A percentile compares a stretch with the other conserved stretches of the same genome.
These are phyloP conservation scores for Chimonanthus praecox DNA, from an alignment of 164 flowering plant genomes.

Conservation along the genomic window DNA sequence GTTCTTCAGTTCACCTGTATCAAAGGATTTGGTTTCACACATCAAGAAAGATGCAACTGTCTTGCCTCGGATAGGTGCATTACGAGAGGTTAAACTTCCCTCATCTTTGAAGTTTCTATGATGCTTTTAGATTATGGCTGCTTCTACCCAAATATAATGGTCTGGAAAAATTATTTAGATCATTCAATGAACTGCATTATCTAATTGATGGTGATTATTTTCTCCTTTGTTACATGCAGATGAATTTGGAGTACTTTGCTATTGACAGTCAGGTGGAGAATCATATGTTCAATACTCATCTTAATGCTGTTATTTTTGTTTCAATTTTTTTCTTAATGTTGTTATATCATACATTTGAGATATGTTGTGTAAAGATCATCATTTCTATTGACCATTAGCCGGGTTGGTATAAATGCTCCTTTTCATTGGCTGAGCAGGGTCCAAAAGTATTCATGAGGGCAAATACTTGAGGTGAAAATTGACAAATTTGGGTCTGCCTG, in stretches of 20 bases:
- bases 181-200: slow-evolving; percentile 4
- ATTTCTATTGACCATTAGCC: too few species aligned
- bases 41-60: slow-evolving; percentile 82
- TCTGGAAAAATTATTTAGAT: background rate
- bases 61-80: slow-evolving; percentile 82
- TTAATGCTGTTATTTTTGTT: background rate
- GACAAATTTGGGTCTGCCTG: background rate
- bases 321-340: background rate
- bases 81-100: slow-evolving; percentile 66
- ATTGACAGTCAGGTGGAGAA: slow-evolving; percentile 86
- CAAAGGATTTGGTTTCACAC: slow-evolving; percentile 65
- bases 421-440: background rate
- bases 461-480: too few species aligned
- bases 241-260: slow-evolving; percentile 97
- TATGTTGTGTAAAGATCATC: background rate
- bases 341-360: too few species aligned
- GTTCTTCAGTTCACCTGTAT: slow-evolving; percentile 84
- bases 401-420: background rate
- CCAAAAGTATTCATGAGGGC: too few species aligned
- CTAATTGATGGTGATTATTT: slow-evolving; percentile 11
- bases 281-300: background rate
- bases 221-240: slow-evolving; percentile 47
- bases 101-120: background rate
- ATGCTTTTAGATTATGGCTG: background rate
- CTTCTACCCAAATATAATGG: background rate